These are phyloP conservation scores for Coemansia sp. DNA, from an alignment of 192 early-diverging fungal genomes.

Conservation along the genomic window DNA sequence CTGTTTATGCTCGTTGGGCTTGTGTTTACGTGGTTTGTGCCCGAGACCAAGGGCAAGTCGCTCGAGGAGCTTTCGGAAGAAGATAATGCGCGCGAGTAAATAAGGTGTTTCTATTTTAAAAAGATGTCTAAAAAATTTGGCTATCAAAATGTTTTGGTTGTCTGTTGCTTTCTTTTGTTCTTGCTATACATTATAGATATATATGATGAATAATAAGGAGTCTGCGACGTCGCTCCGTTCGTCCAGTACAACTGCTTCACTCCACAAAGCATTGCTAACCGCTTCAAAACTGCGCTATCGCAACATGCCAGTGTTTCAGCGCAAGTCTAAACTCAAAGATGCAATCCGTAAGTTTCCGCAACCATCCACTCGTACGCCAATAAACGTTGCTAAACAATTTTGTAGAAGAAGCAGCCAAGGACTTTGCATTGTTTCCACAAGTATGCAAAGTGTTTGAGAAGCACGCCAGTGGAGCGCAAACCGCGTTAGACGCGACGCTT, in stretches of 20 bases:
- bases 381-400: not conserved
- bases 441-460: not conserved
- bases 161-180: not conserved
- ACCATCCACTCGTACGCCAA: not conserved
- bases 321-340: not conserved
- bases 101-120: not conserved
- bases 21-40: constrained; percentile 48
- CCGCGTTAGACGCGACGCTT: not conserved
- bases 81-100: not conserved
- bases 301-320: not conserved
- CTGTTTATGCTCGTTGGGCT: constrained; percentile 75
- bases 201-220: not conserved
- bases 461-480: not conserved
- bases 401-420: not conserved
- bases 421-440: not conserved
- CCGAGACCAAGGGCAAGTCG: constrained; percentile 54
- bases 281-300: not conserved
- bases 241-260: not conserved
- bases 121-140: not conserved
- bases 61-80: constrained; percentile 52
- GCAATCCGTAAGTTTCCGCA: not conserved
- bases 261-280: not conserved
- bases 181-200: too few species aligned
- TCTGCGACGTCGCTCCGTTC: not conserved
- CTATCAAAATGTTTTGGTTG: not conserved